These are phyloP conservation scores for Hansenula lynferdii DNA, from an alignment of 1,139 yeast genomes.

Conservation along the genomic window DNA sequence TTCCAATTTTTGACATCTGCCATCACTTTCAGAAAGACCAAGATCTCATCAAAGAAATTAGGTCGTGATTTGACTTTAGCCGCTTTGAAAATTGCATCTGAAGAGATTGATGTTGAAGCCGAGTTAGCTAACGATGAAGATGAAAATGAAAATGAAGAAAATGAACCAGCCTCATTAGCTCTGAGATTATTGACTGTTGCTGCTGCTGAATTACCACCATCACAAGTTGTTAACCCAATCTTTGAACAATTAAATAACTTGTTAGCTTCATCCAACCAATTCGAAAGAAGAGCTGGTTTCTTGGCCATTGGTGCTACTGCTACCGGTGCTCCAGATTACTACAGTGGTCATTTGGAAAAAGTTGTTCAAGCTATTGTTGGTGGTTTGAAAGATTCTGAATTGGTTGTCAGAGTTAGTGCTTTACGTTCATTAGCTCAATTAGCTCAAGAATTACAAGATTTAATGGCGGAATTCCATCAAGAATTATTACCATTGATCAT, in stretches of 20 bases:
- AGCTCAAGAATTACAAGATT: conserved; percentile 81
- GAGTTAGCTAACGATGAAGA: conserved; percentile 78
- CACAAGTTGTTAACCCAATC: conserved; percentile 82
- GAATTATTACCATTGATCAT: conserved; percentile 82
- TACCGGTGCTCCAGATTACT: conserved; percentile 92
- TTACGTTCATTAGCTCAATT: conserved; percentile 74
- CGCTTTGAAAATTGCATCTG: conserved; percentile 76
- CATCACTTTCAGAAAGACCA: conserved; percentile 67
- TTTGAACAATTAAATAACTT: conserved; percentile 62
- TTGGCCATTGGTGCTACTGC: conserved; percentile 79
- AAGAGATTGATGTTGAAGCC: conserved; percentile 68
- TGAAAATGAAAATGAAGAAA: conserved; percentile 91
- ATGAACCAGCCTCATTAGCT: conserved; percentile 72
- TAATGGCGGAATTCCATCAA: conserved; percentile 78
- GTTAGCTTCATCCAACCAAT: conserved; percentile 60
- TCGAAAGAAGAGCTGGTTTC: conserved; percentile 85
- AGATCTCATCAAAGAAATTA: conserved; percentile 55
- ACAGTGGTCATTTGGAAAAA: conserved; percentile 69
- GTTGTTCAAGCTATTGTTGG: conserved; percentile 66
- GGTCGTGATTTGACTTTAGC: conserved; percentile 77
- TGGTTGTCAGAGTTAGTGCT: conserved; percentile 82
- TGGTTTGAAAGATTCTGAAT: conserved; percentile 77
- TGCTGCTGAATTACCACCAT: conserved; percentile 83
- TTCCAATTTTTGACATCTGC: conserved; percentile 81
- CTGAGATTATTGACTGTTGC: conserved; percentile 76